phyloP scores from a whole-genome alignment of 257 asterid genomes.

The Vinca minor region DNA sequence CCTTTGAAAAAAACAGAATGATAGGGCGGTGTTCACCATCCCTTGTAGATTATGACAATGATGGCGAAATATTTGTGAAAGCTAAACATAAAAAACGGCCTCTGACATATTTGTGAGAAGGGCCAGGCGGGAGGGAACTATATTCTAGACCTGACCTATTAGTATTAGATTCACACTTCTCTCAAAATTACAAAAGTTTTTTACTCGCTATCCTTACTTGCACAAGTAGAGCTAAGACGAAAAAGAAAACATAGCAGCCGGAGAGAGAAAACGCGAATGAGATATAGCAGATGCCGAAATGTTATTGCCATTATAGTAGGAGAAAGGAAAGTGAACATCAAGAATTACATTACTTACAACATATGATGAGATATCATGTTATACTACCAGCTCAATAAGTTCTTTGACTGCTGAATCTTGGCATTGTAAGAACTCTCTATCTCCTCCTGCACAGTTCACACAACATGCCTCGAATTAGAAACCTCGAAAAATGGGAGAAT shows the following conservation, averaged over 20 bases:
- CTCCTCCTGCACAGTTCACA: conserved; percentile 60
- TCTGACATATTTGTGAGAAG: background rate
- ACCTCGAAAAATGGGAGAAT: background rate
- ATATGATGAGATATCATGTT: background rate
- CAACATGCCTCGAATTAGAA: background rate
- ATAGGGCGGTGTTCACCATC: background rate
- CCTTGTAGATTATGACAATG: background rate
- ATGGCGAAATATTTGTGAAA: background rate
- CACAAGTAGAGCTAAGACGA: too few species aligned
- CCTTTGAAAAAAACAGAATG: background rate
- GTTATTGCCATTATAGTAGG: background rate
- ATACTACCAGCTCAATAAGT: conserved; percentile 53
- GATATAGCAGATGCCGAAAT: background rate
- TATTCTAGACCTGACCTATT: too few species aligned
- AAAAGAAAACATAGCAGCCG: too few species aligned
- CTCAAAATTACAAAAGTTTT: too few species aligned
- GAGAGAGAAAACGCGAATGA: too few species aligned
- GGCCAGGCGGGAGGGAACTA: background rate
- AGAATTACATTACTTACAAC: background rate
- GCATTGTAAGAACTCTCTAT: conserved; percentile 55
- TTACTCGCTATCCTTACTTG: too few species aligned
- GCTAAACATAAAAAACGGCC: background rate
- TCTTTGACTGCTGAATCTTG: conserved; percentile 58
- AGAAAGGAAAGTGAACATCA: background rate
- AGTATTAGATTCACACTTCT: too few species aligned